Percentiles rank a stretch among this genome's conserved stretches.
Conservation (phyloP, 805 yeast genomes). For the Wickerhamiella cacticola region DNA sequence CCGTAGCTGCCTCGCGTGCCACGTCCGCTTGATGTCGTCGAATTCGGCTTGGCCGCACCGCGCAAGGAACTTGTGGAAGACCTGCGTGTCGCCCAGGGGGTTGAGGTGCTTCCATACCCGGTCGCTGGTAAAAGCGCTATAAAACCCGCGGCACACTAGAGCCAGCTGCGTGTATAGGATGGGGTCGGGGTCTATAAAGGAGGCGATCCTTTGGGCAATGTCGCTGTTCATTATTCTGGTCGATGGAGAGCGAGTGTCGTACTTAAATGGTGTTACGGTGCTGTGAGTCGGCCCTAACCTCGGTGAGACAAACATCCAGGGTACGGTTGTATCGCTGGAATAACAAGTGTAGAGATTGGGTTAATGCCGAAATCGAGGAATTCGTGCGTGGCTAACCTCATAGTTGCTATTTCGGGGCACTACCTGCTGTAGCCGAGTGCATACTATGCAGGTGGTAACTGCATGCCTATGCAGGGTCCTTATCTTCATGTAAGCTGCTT, state of each 20-base stretch:
- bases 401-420: no score
- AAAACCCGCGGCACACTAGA: not conserved
- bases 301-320: no score
- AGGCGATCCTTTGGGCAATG: not conserved
- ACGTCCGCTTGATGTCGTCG: not conserved
- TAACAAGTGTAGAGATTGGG: no score
- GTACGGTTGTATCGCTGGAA: no score
- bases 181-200: not conserved
- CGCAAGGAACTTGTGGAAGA: not conserved
- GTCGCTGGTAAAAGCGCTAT: not conserved
- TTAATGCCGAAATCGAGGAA: no score
- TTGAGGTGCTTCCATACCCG: not conserved
- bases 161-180: not conserved
- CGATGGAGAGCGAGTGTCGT: no score
- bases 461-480: not conserved
- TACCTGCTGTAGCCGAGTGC: no score
- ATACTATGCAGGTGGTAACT: not conserved
- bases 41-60: not conserved
- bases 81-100: not conserved
- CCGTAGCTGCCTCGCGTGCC: not conserved
- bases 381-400: not conserved
- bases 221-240: conserved; percentile 1
- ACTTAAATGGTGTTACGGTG: conserved; percentile 2
- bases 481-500: not conserved
- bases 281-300: conserved; percentile 2